Evolutionary conservation across 2,329 filamentous ascomycete species (phyloP).

Genomic region (Pseudogymnoascus sp.): DNA sequence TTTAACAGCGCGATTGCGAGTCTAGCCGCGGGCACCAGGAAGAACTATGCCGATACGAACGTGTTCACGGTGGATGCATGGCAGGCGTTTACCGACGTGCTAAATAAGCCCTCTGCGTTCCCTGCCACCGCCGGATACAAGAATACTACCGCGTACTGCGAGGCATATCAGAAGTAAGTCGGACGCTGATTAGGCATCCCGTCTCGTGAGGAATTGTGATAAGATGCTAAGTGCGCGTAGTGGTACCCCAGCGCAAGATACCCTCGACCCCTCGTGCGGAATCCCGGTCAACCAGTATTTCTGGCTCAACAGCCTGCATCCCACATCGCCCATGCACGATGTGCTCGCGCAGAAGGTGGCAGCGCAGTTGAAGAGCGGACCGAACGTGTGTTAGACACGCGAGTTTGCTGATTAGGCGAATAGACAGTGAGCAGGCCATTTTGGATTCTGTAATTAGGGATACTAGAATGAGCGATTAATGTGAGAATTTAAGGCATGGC

Average conservation of each 20-base stretch:
- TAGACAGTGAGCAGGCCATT: neutral
- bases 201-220: neutral
- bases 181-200: neutral
- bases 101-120: conserved; percentile 42
- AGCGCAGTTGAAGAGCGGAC: conserved; percentile 30
- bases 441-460: neutral
- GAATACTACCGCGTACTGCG: conserved; percentile 48
- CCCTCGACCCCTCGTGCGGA: conserved; percentile 37
- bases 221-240: conserved; percentile 24
- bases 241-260: conserved; percentile 36
- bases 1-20: conserved; percentile 41
- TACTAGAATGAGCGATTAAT: neutral
- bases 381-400: conserved; percentile 30
- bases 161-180: conserved; percentile 44
- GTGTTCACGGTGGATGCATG: conserved; percentile 46
- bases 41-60: conserved; percentile 33
- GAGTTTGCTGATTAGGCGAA: neutral
- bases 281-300: conserved; percentile 53
- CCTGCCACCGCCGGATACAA: conserved; percentile 42
- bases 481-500: neutral
- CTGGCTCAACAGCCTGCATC: conserved; percentile 55
- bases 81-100: conserved; percentile 40
- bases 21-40: conserved; percentile 31
- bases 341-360: conserved; percentile 44
- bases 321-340: conserved; percentile 55